A percentile compares a stretch with the other conserved stretches of the same genome.
Conservation (phyloP, 805 yeast genomes). For the Ogataea siamensis region DNA sequence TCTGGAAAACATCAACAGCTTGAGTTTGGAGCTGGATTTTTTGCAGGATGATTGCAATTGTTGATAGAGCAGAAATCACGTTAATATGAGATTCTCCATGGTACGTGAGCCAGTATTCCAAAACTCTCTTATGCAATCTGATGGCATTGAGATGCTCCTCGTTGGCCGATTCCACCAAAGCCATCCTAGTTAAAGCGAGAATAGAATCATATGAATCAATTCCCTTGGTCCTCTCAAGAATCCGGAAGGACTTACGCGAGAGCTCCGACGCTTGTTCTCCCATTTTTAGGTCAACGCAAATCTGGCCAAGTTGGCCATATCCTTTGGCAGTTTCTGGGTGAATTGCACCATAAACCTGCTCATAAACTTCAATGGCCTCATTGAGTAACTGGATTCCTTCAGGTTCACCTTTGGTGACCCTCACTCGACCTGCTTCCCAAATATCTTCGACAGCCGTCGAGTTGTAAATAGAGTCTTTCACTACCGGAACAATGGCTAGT, state of each 20-base stretch:
- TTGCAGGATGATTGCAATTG: slow-evolving; percentile 60
- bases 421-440: slow-evolving; percentile 55
- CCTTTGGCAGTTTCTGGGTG: slow-evolving; percentile 77
- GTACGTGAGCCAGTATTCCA: slow-evolving; percentile 56
- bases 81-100: slow-evolving; percentile 70
- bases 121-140: slow-evolving; percentile 57
- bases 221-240: slow-evolving; percentile 80
- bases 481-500: slow-evolving; percentile 65
- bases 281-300: slow-evolving; percentile 60
- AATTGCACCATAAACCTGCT: slow-evolving; percentile 79
- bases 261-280: slow-evolving; percentile 57
- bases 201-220: slow-evolving; percentile 76
- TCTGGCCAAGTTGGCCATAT: slow-evolving; percentile 61
- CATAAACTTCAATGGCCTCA: slow-evolving; percentile 71
- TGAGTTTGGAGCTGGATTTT: slow-evolving; percentile 45
- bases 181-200: slow-evolving; percentile 70
- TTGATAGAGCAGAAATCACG: slow-evolving; percentile 56
- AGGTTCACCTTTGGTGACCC: slow-evolving; percentile 38
- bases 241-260: slow-evolving; percentile 65
- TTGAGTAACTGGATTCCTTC: slow-evolving; percentile 62
- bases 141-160: slow-evolving; percentile 61
- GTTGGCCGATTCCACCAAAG: slow-evolving; percentile 63
- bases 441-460: slow-evolving; percentile 73
- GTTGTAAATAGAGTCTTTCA: slow-evolving; percentile 67
- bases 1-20: slow-evolving; percentile 52